phyloP scores from a whole-genome alignment of 495 filamentous ascomycete species.

The Penicillium fimorum region DNA sequence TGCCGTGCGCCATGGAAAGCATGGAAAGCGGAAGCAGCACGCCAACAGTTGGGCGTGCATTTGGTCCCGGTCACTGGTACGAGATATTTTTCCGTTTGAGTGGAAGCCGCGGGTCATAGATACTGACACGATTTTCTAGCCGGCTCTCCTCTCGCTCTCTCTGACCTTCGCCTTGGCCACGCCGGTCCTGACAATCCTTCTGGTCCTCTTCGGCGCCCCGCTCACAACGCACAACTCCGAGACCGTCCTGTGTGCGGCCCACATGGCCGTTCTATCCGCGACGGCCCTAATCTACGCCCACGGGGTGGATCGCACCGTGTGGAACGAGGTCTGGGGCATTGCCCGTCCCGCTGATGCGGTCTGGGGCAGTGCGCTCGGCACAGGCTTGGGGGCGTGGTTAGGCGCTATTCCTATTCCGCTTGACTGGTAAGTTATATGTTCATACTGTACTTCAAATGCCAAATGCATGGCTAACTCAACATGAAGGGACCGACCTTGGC shows the following conservation, averaged over 20 bases:
- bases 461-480: conserved; percentile 12
- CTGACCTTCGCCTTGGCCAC: conserved; percentile 65
- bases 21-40: conserved; percentile 24
- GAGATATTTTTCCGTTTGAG: conserved; percentile 3
- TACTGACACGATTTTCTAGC: conserved; percentile 44
- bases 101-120: not conserved
- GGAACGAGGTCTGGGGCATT: conserved; percentile 67
- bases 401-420: conserved; percentile 83
- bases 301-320: conserved; percentile 70
- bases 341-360: conserved; percentile 41
- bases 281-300: conserved; percentile 78
- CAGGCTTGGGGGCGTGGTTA: conserved; percentile 62
- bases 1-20: conserved; percentile 19
- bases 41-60: conserved; percentile 17
- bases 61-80: conserved; percentile 40
- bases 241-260: conserved; percentile 74
- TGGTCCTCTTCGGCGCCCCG: conserved; percentile 90
- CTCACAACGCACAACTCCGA: conserved; percentile 76
- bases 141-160: conserved; percentile 57
- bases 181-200: conserved; percentile 58
- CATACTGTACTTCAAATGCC: conserved; percentile 7
- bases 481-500: conserved; percentile 83
- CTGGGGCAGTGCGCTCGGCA: conserved; percentile 45
- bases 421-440: conserved; percentile 68
- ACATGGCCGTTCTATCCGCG: conserved; percentile 73